Percentiles rank a stretch among this genome's conserved stretches.
phyloP scores from a whole-genome alignment of 495 filamentous ascomycete genomes.

The Aspergillus homomorphus region DNA sequence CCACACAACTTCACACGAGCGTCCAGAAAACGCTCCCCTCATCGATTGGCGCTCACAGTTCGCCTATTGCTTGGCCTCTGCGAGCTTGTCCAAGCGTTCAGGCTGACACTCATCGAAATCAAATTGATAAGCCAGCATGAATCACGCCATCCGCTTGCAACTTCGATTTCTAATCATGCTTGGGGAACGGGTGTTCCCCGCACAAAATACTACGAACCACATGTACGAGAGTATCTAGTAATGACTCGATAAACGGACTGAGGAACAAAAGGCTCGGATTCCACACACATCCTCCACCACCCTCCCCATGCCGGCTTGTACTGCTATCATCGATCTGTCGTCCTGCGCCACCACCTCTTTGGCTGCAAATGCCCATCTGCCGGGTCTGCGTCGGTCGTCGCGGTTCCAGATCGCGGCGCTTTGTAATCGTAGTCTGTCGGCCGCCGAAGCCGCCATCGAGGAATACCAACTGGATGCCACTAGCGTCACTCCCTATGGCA shows the following conservation, averaged over 20 bases:
- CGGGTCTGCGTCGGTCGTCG: slow-evolving; percentile 40
- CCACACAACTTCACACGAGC: too few species aligned
- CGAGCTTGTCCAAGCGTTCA: background rate
- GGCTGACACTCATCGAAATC: background rate
- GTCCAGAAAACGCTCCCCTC: too few species aligned
- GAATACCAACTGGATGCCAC: slow-evolving; percentile 39
- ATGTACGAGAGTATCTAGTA: background rate
- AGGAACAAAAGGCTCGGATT: too few species aligned
- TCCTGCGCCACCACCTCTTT: slow-evolving; percentile 38
- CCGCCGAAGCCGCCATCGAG: slow-evolving; percentile 48
- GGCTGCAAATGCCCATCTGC: slow-evolving; percentile 55
- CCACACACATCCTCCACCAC: background rate
- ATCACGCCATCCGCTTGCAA: background rate
- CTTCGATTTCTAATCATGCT: background rate
- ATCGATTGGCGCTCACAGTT: too few species aligned
- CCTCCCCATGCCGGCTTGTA: slow-evolving; percentile 38
- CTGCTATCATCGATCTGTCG: slow-evolving; percentile 59
- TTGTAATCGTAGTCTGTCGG: slow-evolving; percentile 50
- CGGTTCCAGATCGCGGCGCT: slow-evolving; percentile 58
- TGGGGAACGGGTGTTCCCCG: background rate
- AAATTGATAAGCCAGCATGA: background rate
- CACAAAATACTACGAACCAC: background rate
- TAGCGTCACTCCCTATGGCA: slow-evolving; percentile 48
- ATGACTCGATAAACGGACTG: too few species aligned
- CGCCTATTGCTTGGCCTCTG: too few species aligned